A percentile compares a stretch with the other conserved stretches of the same genome.
Conservation (phyloP, 345 rosid species). For the Zanthoxylum bungeanum region DNA sequence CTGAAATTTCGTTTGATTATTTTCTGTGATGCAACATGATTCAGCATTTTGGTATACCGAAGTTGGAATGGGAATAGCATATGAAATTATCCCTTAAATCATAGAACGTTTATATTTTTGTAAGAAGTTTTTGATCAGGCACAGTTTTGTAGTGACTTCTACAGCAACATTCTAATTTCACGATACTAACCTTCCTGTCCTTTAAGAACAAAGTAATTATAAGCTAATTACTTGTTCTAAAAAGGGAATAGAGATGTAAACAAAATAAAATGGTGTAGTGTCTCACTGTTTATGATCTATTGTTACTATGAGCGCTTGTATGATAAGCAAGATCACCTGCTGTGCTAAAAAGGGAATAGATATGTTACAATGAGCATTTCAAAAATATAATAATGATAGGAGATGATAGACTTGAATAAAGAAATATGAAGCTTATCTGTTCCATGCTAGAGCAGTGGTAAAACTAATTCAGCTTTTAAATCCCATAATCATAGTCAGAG, state of each 20-base stretch:
- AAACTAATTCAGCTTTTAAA: not conserved
- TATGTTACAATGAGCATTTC: too few species aligned
- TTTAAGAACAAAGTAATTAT: not conserved
- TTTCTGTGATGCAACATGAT: not conserved
- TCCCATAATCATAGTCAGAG: not conserved
- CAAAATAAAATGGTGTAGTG: not conserved
- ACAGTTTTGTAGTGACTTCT: not conserved
- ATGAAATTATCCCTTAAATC: too few species aligned
- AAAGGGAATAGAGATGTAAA: not conserved
- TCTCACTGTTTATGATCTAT: not conserved
- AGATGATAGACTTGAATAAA: not conserved
- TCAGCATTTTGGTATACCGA: not conserved
- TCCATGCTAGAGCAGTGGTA: not conserved
- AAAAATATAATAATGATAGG: not conserved
- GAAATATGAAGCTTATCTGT: not conserved
- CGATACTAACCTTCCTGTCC: too few species aligned
- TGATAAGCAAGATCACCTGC: not conserved
- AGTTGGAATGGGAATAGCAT: not conserved
- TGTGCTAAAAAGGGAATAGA: too few species aligned
- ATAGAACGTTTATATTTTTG: too few species aligned
- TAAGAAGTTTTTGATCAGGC: too few species aligned
- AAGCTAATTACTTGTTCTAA: not conserved
- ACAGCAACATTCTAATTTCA: too few species aligned
- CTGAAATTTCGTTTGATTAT: not conserved
- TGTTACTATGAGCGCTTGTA: not conserved